Conservation (phyloP, 176 grass and related monocot genomes). For the Triticum turgidum region DNA sequence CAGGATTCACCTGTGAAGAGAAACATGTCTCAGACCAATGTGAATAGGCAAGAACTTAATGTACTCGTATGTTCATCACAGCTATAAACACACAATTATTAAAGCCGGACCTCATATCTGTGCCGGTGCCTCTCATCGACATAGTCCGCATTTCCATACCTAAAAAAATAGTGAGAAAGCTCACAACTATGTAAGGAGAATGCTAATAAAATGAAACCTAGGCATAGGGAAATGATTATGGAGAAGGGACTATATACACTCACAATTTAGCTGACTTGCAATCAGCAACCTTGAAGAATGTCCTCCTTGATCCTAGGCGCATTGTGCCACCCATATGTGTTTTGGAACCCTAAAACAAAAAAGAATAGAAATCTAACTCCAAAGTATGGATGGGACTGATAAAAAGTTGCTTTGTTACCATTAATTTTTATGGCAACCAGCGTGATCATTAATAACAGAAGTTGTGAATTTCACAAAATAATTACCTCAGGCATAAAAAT, state of each 20-base stretch:
- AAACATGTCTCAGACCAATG: constrained; percentile 1
- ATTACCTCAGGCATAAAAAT: constrained; percentile 88
- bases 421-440: neutral
- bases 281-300: constrained; percentile 55
- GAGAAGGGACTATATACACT: constrained; percentile 25
- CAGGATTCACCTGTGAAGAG: constrained; percentile 67
- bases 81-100: neutral
- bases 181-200: neutral
- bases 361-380: constrained; percentile 12
- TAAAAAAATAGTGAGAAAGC: constrained; percentile 7
- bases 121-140: constrained; percentile 82
- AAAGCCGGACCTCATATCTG: constrained; percentile 64
- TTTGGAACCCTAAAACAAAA: constrained; percentile 62
- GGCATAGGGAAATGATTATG: neutral
- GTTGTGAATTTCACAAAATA: neutral
- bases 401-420: neutral
- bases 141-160: constrained; percentile 64
- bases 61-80: neutral
- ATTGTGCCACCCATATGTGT: constrained; percentile 89
- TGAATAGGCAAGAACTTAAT: neutral
- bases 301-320: constrained; percentile 78
- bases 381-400: neutral
- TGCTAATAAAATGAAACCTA: neutral
- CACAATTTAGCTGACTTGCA: constrained; percentile 81
- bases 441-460: neutral